A percentile compares a stretch with the other conserved stretches of the same genome.
Evolutionary conservation across 495 filamentous ascomycete species (phyloP).

Genomic region (Hypoxylon lienhwacheense): DNA sequence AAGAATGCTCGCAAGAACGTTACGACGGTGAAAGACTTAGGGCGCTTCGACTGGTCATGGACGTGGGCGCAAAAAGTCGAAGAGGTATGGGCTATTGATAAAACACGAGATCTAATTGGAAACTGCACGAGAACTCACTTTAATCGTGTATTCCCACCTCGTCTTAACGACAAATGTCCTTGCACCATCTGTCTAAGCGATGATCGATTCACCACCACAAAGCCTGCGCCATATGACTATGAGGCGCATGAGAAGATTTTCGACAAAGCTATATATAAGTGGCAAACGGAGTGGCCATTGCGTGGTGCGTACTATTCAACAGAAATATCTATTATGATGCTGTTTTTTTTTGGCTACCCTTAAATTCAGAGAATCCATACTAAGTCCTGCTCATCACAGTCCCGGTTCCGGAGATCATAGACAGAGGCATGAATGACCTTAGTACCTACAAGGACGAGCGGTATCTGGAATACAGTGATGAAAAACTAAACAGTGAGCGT

Average conservation of each 20-base stretch:
- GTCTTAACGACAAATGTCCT: not conserved
- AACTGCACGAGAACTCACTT: not conserved
- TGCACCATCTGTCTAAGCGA: not conserved
- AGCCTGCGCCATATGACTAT: not conserved
- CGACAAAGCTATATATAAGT: too few relatives aligned
- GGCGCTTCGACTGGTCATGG: not conserved
- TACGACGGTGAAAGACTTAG: not conserved
- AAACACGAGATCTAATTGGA: not conserved
- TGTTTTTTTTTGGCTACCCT: too few relatives aligned
- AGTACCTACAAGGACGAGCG: too few relatives aligned
- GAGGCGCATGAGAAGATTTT: not conserved
- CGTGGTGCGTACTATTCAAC: too few relatives aligned
- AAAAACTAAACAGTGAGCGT: too few relatives aligned
- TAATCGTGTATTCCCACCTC: not conserved
- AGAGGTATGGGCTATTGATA: not conserved
- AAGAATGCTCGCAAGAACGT: not conserved
- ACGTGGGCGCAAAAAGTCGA: not conserved
- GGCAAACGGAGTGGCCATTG: too few relatives aligned
- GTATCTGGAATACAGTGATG: too few relatives aligned
- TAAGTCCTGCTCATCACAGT: too few relatives aligned
- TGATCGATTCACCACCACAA: not conserved
- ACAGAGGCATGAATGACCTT: too few relatives aligned
- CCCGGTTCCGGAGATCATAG: too few relatives aligned
- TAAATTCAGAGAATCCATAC: too few relatives aligned
- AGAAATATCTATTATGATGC: too few relatives aligned